phyloP scores from a whole-genome alignment of 768 basidiomycete species.

The Paxillus rubicundulus region DNA sequence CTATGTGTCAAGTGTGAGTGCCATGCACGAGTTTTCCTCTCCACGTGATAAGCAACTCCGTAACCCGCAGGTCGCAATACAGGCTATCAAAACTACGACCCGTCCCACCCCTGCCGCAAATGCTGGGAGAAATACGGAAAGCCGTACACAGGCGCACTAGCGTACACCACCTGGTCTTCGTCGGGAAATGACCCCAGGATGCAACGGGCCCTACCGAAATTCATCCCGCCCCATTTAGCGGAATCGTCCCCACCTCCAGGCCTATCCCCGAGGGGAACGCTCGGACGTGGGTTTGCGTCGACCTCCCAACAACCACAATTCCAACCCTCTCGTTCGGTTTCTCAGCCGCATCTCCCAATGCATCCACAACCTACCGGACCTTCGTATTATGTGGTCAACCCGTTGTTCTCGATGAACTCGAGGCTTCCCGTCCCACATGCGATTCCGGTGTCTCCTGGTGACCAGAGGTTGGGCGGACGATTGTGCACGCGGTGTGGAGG shows the following conservation, averaged over 20 bases:
- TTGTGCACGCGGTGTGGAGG: conserved; percentile 68
- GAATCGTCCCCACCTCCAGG: background rate
- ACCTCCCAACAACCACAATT: conserved; percentile 8
- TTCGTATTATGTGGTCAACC: conserved; percentile 28
- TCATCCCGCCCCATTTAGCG: conserved; percentile 21
- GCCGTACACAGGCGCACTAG: conserved; percentile 58
- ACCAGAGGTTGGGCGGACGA: conserved; percentile 65
- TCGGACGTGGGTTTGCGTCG: background rate
- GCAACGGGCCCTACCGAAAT: conserved; percentile 29
- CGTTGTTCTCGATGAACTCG: conserved; percentile 11
- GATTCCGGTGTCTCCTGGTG: conserved; percentile 56
- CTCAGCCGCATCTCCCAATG: conserved; percentile 6
- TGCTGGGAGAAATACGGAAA: conserved; percentile 75
- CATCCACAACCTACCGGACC: background rate
- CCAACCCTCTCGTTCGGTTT: conserved; percentile 17
- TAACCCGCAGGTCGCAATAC: conserved; percentile 58
- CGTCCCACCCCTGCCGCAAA: conserved; percentile 60
- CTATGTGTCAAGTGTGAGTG: conserved; percentile 66
- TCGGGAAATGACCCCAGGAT: conserved; percentile 21
- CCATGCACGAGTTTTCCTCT: background rate
- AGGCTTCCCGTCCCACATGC: conserved; percentile 39
- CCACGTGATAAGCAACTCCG: no score
- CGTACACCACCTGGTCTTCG: conserved; percentile 45
- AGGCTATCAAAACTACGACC: conserved; percentile 71
- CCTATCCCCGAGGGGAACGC: background rate